phyloP scores from a whole-genome alignment of 2,329 filamentous ascomycete species.

The Pseudogymnoascus sp. region DNA sequence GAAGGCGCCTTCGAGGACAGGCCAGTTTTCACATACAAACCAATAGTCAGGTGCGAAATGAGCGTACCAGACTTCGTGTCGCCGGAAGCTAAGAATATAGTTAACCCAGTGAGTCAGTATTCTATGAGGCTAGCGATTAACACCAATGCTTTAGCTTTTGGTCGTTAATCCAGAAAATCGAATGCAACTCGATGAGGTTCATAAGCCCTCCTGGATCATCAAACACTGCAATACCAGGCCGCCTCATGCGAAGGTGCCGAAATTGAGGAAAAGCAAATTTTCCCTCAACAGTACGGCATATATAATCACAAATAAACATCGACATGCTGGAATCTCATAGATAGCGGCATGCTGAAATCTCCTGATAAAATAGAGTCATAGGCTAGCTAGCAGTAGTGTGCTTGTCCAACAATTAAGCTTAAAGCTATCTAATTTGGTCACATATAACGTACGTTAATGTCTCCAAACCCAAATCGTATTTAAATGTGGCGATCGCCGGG shows the following conservation, averaged over 20 bases:
- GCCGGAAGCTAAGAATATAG: conserved; percentile 80
- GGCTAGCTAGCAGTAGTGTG: neutral
- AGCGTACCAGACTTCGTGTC: conserved; percentile 84
- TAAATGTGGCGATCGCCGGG: neutral
- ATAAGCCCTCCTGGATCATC: conserved; percentile 89
- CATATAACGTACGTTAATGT: neutral
- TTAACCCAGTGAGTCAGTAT: conserved; percentile 63
- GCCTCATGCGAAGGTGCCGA: conserved; percentile 17
- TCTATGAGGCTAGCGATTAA: neutral
- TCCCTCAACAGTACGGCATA: neutral
- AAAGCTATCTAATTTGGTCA: neutral
- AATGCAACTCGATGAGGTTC: conserved; percentile 82
- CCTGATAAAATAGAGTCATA: neutral
- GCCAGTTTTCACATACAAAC: conserved; percentile 83
- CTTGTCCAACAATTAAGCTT: neutral
- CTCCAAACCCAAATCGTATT: neutral
- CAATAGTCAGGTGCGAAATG: conserved; percentile 87
- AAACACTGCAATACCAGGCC: conserved; percentile 66
- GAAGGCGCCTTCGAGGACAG: conserved; percentile 97
- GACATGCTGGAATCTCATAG: neutral
- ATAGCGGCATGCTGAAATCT: neutral
- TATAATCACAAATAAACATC: neutral
- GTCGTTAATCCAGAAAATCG: conserved; percentile 91
- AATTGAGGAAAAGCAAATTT: neutral
- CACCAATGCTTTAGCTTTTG: conserved; percentile 50